Base-by-base conservation (phyloP, 495 filamentous ascomycete species). In the Aspergillus nidulans region DNA sequence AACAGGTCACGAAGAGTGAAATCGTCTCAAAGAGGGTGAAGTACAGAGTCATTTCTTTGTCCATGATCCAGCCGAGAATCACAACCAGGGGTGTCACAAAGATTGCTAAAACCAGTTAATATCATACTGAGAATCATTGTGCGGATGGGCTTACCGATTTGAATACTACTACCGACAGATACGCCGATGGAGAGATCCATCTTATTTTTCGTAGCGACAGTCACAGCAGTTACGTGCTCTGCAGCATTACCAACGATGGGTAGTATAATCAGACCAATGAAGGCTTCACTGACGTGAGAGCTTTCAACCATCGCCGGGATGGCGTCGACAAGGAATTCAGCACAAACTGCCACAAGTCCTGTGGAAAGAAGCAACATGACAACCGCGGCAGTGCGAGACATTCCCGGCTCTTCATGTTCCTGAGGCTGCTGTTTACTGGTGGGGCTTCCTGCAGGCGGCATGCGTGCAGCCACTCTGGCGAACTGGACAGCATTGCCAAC, bases 131-230 rank as follows among this genome's bases (percentile, higher is more conserved):
- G 34, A 24, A 20, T 30, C 23, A 10, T 28, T 12, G 21, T 16
- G 43, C 12, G 12, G 12, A 16, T 0, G 18, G 26, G 6, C 64
- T 41, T 63, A 70, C 72, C 72, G 40, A 78, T 78, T 69, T 96
- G 91, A 64, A 96, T 95, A 58, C 86, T 91, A 45, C 83, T 88
- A 13, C 91, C 91, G 18, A 96, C 84, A 4, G 91, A 91, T 23
- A 96, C 89, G 61, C 89, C 91, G 58, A 96, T 95, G 0, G 91
- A 86, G 24, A 95, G 76, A 75, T 96, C 91, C 91, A 96, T 95
- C 76, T 96, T 96, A 73, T 96, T 95, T 77, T 95, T 96, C 58
- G 81, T 80, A 6, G 91, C 91, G 7, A 95, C 90, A 23, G 84
- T 88, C 34, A 96, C 88, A 1, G 91, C 89, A 1, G 90, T 95